Percentiles rank a stretch among this genome's conserved stretches.
Conservation (phyloP, 2,329 filamentous ascomycete species). For the Fusarium veterinarium region DNA sequence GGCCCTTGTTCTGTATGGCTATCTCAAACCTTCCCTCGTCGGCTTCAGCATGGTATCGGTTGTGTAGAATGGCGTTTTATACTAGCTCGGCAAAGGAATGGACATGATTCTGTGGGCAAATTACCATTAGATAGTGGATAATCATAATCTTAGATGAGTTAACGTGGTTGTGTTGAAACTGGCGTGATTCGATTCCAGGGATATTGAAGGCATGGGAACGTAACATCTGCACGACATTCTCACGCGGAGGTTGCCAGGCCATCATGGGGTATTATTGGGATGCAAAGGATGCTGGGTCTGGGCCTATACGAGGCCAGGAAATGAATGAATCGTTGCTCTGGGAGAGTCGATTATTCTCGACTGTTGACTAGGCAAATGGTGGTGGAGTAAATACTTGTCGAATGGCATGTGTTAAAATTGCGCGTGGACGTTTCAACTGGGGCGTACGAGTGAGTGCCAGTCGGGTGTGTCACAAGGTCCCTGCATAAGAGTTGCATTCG, state of each 20-base stretch:
- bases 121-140: constrained; percentile 29
- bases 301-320: background rate
- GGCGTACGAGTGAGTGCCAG: constrained; percentile 3
- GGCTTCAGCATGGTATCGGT: constrained; percentile 14
- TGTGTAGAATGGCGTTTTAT: constrained; percentile 16
- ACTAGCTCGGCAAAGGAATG: constrained; percentile 22
- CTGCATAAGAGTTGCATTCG: constrained; percentile 10
- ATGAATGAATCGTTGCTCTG: constrained; percentile 2
- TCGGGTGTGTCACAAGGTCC: constrained; percentile 25
- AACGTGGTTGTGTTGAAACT: background rate
- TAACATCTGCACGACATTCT: constrained; percentile 24
- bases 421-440: constrained; percentile 14
- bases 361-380: constrained; percentile 1
- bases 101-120: constrained; percentile 16
- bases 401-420: constrained; percentile 36
- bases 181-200: background rate
- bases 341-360: constrained; percentile 7
- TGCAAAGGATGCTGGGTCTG: constrained; percentile 7
- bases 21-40: background rate
- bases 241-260: background rate
- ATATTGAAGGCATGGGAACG: background rate
- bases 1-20: constrained; percentile 22
- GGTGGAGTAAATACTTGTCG: background rate
- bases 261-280: background rate
- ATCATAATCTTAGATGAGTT: constrained; percentile 34